phyloP scores from a whole-genome alignment of 106 monocot genomes.

The Gastrodia elata region DNA sequence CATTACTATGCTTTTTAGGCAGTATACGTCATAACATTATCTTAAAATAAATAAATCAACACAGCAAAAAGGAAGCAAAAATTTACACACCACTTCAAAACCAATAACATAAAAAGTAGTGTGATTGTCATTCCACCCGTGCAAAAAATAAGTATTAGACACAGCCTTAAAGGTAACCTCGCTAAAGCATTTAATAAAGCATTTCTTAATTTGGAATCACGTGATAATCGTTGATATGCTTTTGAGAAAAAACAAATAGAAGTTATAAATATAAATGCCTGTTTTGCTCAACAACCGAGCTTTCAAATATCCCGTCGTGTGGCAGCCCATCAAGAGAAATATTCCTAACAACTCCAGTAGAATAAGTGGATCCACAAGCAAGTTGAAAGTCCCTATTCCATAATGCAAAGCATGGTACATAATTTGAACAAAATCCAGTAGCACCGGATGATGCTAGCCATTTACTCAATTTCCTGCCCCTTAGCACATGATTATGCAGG shows the following conservation, averaged over 20 bases:
- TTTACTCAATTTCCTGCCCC: constrained; percentile 25
- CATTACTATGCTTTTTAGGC: neutral
- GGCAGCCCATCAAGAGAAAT: constrained; percentile 36
- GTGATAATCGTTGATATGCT: neutral
- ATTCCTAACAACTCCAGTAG: constrained; percentile 40
- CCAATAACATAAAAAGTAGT: neutral
- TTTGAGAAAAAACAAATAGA: neutral
- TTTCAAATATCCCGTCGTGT: constrained; percentile 34
- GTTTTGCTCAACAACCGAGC: constrained; percentile 11
- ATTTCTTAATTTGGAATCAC: neutral
- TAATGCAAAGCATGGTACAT: constrained; percentile 12
- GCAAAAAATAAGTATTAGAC: no score
- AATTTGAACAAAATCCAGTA: constrained; percentile 19
- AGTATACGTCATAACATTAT: neutral
- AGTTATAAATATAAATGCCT: neutral
- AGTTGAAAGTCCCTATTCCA: constrained; percentile 20
- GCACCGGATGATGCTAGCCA: constrained; percentile 26
- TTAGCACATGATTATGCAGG: constrained; percentile 16
- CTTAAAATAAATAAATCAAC: neutral
- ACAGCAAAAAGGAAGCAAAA: neutral
- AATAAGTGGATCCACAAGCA: constrained; percentile 15
- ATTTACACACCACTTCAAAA: neutral
- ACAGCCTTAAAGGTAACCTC: no score
- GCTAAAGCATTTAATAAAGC: neutral
- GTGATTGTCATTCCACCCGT: no score